Base-by-base conservation (phyloP, 306 rosid species). In the Sicyos baderoa region DNA sequence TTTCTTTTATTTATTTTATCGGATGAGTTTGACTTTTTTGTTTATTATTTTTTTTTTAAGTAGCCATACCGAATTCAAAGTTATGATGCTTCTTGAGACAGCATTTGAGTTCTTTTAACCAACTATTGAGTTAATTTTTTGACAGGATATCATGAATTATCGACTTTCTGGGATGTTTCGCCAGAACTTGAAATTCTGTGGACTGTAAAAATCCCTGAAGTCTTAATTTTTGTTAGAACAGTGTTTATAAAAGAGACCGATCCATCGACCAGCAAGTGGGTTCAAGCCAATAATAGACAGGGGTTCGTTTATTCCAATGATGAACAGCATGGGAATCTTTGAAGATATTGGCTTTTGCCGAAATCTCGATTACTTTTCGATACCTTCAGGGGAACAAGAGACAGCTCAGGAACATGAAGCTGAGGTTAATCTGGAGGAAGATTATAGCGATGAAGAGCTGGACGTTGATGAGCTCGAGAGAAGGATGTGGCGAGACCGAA, bases 401-500 rank as follows among this genome's bases (percentile, higher is more conserved):
- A 49, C 16, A n/a, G 73, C 62, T 72, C 75, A 22, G 49, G 84
- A 82, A 63, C 70, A 70, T 57, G 87, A 83, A 64, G 68, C 70
- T 17, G 84, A 70, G 60, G 75, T 52, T 29, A 37, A 57, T 6
- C 55, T 50, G 42, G 86, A 81, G 77, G 88, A 84, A 62, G 86
- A 82, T 61, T 72, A 81, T 66, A 84, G 77, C 47, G 88, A 81
- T 75, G 88, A 84, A 17, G 88, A 81, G 68, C 47, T 84, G 71
- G 86, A 79, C 21, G 83, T 81, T 40, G 84, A 79, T 10, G 82
- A 81, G 72, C 84, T 84, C 18, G 88, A 84, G 78, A 68, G 76
- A 70, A 79, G 88, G 79, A 81, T 84, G 88, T 84, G 88, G 88
- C 78, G 82, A 32, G 81, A 84, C 64, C 76, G 82, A 7, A 75